Conservation (phyloP, 805 yeast genomes). For the Candida sonorensis region DNA sequence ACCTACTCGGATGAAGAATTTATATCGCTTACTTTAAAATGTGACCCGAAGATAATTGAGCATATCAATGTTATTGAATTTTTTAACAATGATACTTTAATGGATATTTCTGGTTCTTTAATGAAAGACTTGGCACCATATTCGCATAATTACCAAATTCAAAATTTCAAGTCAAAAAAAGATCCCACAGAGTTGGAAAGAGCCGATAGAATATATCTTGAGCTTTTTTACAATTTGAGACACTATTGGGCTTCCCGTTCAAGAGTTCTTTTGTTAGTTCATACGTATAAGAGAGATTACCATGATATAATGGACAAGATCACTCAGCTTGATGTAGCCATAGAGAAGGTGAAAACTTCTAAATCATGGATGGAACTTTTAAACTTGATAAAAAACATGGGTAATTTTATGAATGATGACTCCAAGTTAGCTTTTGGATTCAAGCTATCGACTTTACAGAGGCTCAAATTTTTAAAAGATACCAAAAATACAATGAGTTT, state of each 20-base stretch:
- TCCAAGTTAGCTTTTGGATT: conserved; percentile 67
- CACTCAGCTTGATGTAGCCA: conserved; percentile 51
- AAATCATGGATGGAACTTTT: conserved; percentile 49
- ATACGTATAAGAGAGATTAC: conserved; percentile 59
- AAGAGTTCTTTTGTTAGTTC: conserved; percentile 48
- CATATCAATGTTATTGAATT: conserved; percentile 62
- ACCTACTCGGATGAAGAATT: conserved; percentile 46
- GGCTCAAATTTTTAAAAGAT: conserved; percentile 67
- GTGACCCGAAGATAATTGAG: conserved; percentile 49
- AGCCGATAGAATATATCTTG: conserved; percentile 64
- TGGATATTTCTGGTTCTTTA: conserved; percentile 49
- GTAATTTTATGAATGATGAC: conserved; percentile 73
- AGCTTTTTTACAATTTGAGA: conserved; percentile 59
- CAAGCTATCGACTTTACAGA: conserved; percentile 58
- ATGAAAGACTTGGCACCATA: conserved; percentile 59
- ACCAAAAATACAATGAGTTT: conserved; percentile 63
- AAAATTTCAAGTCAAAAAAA: conserved; percentile 38
- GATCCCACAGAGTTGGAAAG: conserved; percentile 55
- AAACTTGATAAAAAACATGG: conserved; percentile 62
- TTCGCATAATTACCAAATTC: conserved; percentile 39
- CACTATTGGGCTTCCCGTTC: conserved; percentile 69
- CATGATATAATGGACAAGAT: conserved; percentile 52
- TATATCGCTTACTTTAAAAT: conserved; percentile 45
- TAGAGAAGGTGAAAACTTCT: conserved; percentile 46
- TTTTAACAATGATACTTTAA: conserved; percentile 58